These are phyloP conservation scores for Xylaria cubensis DNA, from an alignment of 495 filamentous ascomycete species.

Conservation along the genomic window DNA sequence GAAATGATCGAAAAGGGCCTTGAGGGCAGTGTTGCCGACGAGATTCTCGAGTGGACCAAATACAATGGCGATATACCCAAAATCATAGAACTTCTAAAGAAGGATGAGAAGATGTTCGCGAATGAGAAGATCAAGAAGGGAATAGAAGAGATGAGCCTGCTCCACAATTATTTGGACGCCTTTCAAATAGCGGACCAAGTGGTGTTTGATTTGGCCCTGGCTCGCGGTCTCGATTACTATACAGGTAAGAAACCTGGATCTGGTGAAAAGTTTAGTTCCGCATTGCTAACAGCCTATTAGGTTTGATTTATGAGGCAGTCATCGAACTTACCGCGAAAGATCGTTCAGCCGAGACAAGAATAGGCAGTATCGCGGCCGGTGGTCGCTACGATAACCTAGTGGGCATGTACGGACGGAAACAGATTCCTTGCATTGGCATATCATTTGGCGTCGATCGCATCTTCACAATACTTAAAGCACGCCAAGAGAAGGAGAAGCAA, in stretches of 20 bases:
- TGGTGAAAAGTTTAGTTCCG: background rate
- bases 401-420: slow-evolving; percentile 88
- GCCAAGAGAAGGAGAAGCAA: slow-evolving; percentile 66
- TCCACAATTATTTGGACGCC: slow-evolving; percentile 82
- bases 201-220: slow-evolving; percentile 82
- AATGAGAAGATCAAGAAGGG: slow-evolving; percentile 79
- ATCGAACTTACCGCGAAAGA: slow-evolving; percentile 66
- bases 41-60: slow-evolving; percentile 82
- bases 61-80: slow-evolving; percentile 68
- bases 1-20: slow-evolving; percentile 96
- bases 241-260: slow-evolving; percentile 64
- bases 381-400: slow-evolving; percentile 94
- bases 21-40: slow-evolving; percentile 73
- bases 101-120: slow-evolving; percentile 65
- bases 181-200: slow-evolving; percentile 73
- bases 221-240: slow-evolving; percentile 91
- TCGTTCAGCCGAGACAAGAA: slow-evolving; percentile 59
- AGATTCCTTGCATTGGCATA: slow-evolving; percentile 92
- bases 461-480: slow-evolving; percentile 85
- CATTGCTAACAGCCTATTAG: slow-evolving; percentile 14
- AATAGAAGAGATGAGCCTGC: slow-evolving; percentile 78
- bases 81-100: slow-evolving; percentile 68
- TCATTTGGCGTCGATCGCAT: slow-evolving; percentile 96
- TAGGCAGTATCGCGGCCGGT: slow-evolving; percentile 69
- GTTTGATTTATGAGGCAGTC: slow-evolving; percentile 82